Conservation (phyloP, 2,329 filamentous ascomycete species). For the Colletotrichum lindemuthianum region DNA sequence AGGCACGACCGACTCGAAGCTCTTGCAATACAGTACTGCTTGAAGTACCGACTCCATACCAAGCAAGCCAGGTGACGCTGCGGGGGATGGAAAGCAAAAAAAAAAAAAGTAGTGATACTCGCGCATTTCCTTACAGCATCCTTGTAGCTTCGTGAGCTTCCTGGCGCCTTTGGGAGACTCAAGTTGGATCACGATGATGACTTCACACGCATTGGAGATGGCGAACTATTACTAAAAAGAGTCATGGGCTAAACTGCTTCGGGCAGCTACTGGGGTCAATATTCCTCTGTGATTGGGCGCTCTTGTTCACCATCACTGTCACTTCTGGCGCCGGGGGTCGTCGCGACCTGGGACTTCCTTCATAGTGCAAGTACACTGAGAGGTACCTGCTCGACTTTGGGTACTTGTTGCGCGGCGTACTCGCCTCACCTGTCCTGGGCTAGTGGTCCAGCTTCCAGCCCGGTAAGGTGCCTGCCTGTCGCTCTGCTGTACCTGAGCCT, state of each 20-base stretch:
- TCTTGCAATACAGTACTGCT: too few relatives aligned
- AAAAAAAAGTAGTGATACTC: constrained; percentile 10
- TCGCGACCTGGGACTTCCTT: neutral
- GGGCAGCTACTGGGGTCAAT: constrained; percentile 13
- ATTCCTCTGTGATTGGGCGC: constrained; percentile 23
- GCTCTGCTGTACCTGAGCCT: constrained; percentile 24
- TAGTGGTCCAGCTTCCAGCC: neutral
- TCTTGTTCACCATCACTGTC: neutral
- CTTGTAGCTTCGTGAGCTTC: constrained; percentile 32
- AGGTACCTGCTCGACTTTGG: neutral
- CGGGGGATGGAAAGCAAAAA: constrained; percentile 1
- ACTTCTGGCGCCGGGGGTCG: neutral
- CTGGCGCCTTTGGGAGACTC: constrained; percentile 7
- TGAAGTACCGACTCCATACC: neutral
- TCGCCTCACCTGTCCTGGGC: neutral
- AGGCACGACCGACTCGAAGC: neutral
- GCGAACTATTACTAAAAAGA: constrained; percentile 35
- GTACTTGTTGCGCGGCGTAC: neutral
- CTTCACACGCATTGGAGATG: constrained; percentile 35
- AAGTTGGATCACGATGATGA: constrained; percentile 37
- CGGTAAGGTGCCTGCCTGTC: constrained; percentile 18
- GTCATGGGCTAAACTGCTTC: constrained; percentile 23
- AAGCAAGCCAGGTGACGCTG: constrained; percentile 27
- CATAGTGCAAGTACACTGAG: neutral
- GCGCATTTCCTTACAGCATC: constrained; percentile 27